Evolutionary conservation across 352 stramenopile genomes (phyloP).

Genomic region (Phytophthora chlamydospora): DNA sequence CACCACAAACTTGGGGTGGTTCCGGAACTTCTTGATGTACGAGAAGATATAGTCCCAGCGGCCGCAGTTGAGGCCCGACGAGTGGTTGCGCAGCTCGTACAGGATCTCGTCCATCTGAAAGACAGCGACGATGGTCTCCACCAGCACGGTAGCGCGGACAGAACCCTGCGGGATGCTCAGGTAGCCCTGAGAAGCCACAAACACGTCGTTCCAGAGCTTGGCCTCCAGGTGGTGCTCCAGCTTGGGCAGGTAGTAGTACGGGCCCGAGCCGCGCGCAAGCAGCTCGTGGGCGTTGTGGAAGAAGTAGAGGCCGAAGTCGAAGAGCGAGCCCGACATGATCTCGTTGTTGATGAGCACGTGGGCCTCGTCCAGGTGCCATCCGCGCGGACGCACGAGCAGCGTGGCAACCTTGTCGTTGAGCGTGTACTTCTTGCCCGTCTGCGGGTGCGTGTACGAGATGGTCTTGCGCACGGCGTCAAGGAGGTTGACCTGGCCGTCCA

Average conservation of each 20-base stretch:
- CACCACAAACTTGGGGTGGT: conserved; percentile 91
- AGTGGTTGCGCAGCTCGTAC: conserved; percentile 96
- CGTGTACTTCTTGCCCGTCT: conserved; percentile 77
- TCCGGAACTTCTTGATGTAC: conserved; percentile 97
- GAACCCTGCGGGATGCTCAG: conserved; percentile 92
- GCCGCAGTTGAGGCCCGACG: conserved; percentile 96
- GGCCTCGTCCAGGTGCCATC: conserved; percentile 95
- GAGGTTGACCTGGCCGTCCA: conserved; percentile 94
- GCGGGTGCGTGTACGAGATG: conserved; percentile 82
- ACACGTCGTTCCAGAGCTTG: conserved; percentile 97
- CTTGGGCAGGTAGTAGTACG: conserved; percentile 98
- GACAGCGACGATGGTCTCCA: conserved; percentile 96
- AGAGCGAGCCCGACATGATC: conserved; percentile 92
- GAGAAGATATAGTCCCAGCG: conserved; percentile 98
- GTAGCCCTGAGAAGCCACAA: conserved; percentile 92
- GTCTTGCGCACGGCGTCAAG: conserved; percentile 91
- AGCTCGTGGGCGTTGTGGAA: conserved; percentile 96
- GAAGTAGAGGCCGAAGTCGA: conserved; percentile 97
- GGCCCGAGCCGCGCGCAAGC: conserved; percentile 77
- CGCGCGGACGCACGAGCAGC: conserved; percentile 92
- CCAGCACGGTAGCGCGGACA: conserved; percentile 93
- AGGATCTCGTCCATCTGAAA: conserved; percentile 98
- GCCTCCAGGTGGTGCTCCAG: conserved; percentile 95
- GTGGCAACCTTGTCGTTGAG: conserved; percentile 85
- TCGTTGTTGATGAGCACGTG: conserved; percentile 94